Base-by-base conservation (phyloP, 2,329 filamentous ascomycete species). In the Stylonectria norvegica region DNA sequence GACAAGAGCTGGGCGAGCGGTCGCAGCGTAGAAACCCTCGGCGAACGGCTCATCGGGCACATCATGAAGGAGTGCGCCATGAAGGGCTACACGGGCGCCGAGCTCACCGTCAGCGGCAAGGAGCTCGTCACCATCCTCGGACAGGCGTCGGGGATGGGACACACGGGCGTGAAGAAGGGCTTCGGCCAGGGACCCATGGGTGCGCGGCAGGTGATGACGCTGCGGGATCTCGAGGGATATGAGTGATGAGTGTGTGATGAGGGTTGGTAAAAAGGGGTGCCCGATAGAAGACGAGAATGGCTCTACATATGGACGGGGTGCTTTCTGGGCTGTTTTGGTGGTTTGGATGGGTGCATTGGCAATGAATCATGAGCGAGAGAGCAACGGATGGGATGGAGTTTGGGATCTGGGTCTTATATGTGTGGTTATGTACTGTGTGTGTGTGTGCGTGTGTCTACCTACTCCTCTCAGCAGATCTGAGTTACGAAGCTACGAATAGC, bases 1-100 rank as follows among this genome's bases (percentile, higher is more conserved):
- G 64, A 76, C 12, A 59, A 69, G 5, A 69, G 67, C 17, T 85
- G 81, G 78, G 82, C 73, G 0, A 85, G 77, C 49, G 80, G 73
- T 1, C 71, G 81, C 2, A 82, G 85, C 40, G 71, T 86, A 2
- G 63, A 76, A 32, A 76, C 72, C 0, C 41, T 85, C 0, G 69
- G 66, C 0, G 76, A 75, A 46, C 53, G 38, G 2, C 70, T 84
- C 15, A 77, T 79, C 46, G 62, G 63, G 19, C 58, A 53, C 38
- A 53, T 62, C n/a, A 59, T 65, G 43, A 63, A 62, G 41, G 56
- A 53, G 44, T 65, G 57, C 18, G 58, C 59, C n/a, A 52, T 59
- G 30, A 60, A 59, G 36, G 53, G 55, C 9, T 61, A 61, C 32
- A 57, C 57, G 10, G 57, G 57, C 27, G 44, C 42, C 22, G 51